Evolutionary conservation across 495 filamentous ascomycete genomes (phyloP), one percentile per base, ranked within the genome.

Genomic region (Massariosphaeria phaeospora): DNA sequence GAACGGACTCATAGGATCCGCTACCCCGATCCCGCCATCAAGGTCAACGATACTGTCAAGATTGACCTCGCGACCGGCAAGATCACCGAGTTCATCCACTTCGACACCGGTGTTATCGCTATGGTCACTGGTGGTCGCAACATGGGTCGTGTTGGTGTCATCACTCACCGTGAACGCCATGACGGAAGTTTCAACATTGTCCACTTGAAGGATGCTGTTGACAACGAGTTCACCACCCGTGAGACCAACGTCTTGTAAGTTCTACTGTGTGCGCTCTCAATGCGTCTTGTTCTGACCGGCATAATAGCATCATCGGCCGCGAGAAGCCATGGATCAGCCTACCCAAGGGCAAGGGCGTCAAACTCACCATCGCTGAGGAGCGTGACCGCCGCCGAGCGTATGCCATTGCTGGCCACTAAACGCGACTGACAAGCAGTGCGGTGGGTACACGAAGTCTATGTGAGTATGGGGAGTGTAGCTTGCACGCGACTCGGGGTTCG

Each of bases 1-100:
- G 73, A 76, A 55, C 15, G 45, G 40, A 30, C 36, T 38, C 29
- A 64, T 69, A 96, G 91, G 73, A 96, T 98, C 79, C 91, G 93
- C 66, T 98, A 96, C 83, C 94, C 93, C 54, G 93, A 98, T 76
- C 93, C 94, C 25, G 71, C 82, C 55, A 93, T 98, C 83, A 93
- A 91, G 81, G 91, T 98, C 78, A 97, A 97, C 81, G 94, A 98
- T 81, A 96, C 93, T 55, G 90, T 98, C 75, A 98, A 98, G 85
- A 90, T 98, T 66, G 88, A 97, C 66, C 80, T 97, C 42, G 79
- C 88, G 65, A 93, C 91, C 48, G 93, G 93, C 79, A 97, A 97
- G 83, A 94, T 97, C 78, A 66, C 72, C 61, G 93, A 97, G 74
- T 96, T 83, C 78, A 89, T 96, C 82, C 82, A 79, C 73, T 98